Conservation (phyloP, 495 filamentous ascomycete genomes). For the Penicillium bialowiezense region DNA sequence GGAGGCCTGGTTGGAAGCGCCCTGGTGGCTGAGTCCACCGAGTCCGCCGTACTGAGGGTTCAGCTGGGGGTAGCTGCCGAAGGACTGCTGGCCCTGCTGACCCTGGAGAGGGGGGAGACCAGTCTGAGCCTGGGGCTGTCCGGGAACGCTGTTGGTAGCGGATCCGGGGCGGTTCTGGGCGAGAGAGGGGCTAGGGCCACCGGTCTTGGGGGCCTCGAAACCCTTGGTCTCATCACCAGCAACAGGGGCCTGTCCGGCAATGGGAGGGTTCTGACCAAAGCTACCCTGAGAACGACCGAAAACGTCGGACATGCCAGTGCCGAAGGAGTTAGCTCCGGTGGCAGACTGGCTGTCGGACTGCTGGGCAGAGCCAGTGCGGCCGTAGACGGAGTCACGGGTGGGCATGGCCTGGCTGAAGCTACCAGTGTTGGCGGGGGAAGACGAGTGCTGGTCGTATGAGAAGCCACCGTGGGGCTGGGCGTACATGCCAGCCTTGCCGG, state of each 20-base stretch:
- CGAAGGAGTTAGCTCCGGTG: slow-evolving; percentile 60
- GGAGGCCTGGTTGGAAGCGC: slow-evolving; percentile 53
- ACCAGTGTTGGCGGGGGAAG: slow-evolving; percentile 69
- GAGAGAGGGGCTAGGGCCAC: slow-evolving; percentile 81
- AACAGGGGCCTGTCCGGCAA: slow-evolving; percentile 60
- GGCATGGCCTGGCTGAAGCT: slow-evolving; percentile 65
- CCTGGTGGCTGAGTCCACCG: slow-evolving; percentile 66
- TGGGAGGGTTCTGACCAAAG: slow-evolving; percentile 67
- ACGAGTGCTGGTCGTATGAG: slow-evolving; percentile 69
- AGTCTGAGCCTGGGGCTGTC: slow-evolving; percentile 54
- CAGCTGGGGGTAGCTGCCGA: slow-evolving; percentile 74
- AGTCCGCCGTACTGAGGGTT: slow-evolving; percentile 72
- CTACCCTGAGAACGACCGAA: slow-evolving; percentile 69
- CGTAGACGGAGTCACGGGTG: slow-evolving; percentile 74
- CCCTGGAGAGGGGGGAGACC: slow-evolving; percentile 76
- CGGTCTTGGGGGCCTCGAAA: slow-evolving; percentile 69
- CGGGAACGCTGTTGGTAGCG: slow-evolving; percentile 69
- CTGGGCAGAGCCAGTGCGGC: slow-evolving; percentile 71
- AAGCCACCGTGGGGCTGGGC: slow-evolving; percentile 74
- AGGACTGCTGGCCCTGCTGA: slow-evolving; percentile 62
- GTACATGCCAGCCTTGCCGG: slow-evolving; percentile 73
- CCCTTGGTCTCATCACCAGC: slow-evolving; percentile 72
- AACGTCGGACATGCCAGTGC: slow-evolving; percentile 67
- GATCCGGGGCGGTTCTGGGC: slow-evolving; percentile 79
- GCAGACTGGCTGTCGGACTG: slow-evolving; percentile 63